Evolutionary conservation across 257 asterid genomes (phyloP), one percentile per base, ranked within the genome.

Genomic region (Solanum chiquidenum): DNA sequence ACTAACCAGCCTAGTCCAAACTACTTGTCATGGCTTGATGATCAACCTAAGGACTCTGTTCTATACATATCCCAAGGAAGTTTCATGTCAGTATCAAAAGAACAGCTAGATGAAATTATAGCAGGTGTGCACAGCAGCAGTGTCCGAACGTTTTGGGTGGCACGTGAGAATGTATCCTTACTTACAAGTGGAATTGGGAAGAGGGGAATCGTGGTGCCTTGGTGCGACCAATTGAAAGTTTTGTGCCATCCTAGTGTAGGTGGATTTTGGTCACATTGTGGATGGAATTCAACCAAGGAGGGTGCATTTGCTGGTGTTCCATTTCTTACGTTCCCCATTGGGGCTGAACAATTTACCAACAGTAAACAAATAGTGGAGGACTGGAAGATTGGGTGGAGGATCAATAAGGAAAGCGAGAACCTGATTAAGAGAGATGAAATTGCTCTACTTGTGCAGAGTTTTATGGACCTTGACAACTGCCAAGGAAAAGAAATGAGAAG

Each of bases 231-330:
- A 72, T 27, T 93, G 88, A 91, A 80, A 88, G 96, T 94, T 85
- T 87, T 95, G 85, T 85, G 91, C 87, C 96, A 93, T 85, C 87
- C 92, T 77, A 87, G 95, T 0, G 86, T 94, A 3, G 97, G 95
- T 1, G 98, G 97, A 29, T 95, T 95, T 76, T 95, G 97, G 98
- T 91, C 96, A 3, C 97, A 95, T 66, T 93, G 98, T 12, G 98
- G 98, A 9, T 95, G 96, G 94, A 95, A 92, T 77, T 95, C 96
- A 1, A 95, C 93, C 1, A 90, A 89, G 91, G 97, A 94, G 83
- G 92, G 91, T 31, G 90, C 93, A 62, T 92, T 89, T 87, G 89
- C 91, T 5, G 97, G 96, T 3, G 90, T 91, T 23, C 95, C 98
- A 3, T 89, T 93, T 37, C 94, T 95, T 38, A 91, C 95, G 18